phyloP scores from a whole-genome alignment of 805 yeast genomes.

The Naumovozyma baii region DNA sequence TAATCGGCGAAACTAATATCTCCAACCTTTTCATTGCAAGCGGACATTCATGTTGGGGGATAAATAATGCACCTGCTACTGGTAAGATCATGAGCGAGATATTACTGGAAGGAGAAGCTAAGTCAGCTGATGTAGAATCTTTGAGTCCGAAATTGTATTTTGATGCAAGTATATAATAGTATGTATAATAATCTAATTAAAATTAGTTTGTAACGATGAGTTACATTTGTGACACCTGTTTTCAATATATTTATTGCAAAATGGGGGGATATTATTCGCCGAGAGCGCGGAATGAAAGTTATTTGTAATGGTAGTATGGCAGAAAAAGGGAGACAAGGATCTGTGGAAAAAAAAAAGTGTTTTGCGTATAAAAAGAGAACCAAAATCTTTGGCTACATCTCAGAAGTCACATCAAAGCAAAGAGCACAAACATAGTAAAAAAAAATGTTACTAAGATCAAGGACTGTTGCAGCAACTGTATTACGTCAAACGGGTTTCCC shows the following conservation, averaged over 20 bases:
- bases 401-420: too few species aligned
- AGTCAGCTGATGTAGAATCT: conserved; percentile 68
- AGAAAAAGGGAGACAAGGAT: too few species aligned
- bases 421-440: too few species aligned
- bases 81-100: conserved; percentile 89
- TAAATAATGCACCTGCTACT: conserved; percentile 93
- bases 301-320: too few species aligned
- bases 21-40: conserved; percentile 68
- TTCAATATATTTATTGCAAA: too few species aligned
- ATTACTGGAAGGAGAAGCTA: conserved; percentile 71
- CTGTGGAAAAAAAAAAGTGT: too few species aligned
- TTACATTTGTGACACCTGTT: too few species aligned
- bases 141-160: conserved; percentile 82
- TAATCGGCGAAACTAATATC: conserved; percentile 89
- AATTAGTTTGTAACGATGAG: too few species aligned
- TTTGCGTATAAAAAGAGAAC: too few species aligned
- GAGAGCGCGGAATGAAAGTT: background rate
- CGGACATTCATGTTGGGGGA: conserved; percentile 99
- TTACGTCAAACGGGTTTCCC: background rate
- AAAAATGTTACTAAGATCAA: background rate
- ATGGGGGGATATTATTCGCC: background rate
- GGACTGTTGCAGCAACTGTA: conserved; percentile 3
- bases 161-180: conserved; percentile 44
- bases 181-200: too few species aligned
- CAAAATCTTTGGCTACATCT: too few species aligned